phyloP scores from a whole-genome alignment of 2,329 filamentous ascomycete genomes.

The Fusarium nurragi region DNA sequence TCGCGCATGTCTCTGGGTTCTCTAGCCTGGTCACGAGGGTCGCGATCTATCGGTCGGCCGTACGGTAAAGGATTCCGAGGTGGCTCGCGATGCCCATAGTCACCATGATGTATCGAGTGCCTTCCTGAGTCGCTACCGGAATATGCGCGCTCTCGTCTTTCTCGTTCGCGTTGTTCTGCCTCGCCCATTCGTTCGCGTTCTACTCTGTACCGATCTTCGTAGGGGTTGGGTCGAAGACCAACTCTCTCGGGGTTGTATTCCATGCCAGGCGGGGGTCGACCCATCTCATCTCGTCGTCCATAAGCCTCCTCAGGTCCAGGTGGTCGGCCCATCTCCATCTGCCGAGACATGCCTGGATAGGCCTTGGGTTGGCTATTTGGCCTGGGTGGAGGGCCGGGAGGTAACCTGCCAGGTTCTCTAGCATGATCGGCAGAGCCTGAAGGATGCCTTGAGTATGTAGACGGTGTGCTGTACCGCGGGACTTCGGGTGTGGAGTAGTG shows the following conservation, averaged over 20 bases:
- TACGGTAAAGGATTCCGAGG: constrained; percentile 59
- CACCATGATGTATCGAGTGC: constrained; percentile 51
- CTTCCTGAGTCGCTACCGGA: constrained; percentile 59
- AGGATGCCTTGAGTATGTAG: constrained; percentile 62
- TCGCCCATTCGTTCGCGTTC: constrained; percentile 60
- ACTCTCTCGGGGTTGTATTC: constrained; percentile 66
- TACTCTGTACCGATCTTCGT: constrained; percentile 64
- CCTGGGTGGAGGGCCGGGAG: constrained; percentile 56
- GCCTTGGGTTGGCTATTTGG: constrained; percentile 64
- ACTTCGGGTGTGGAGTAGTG: constrained; percentile 67
- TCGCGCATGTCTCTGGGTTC: constrained; percentile 52
- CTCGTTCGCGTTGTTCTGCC: constrained; percentile 55
- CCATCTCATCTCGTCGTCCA: constrained; percentile 59
- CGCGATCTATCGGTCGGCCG: constrained; percentile 55
- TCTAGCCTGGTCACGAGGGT: constrained; percentile 48
- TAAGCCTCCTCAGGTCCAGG: constrained; percentile 56
- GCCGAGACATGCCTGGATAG: constrained; percentile 56
- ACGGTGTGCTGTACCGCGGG: constrained; percentile 68
- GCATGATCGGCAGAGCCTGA: constrained; percentile 58
- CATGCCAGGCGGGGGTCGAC: constrained; percentile 48
- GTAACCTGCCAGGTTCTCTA: constrained; percentile 52
- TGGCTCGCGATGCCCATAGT: constrained; percentile 55
- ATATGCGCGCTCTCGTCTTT: constrained; percentile 58
- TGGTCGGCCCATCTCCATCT: constrained; percentile 58
- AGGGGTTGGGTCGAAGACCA: constrained; percentile 54